phyloP scores from a whole-genome alignment of 768 basidiomycete genomes.

The Tulasnella sp. region DNA sequence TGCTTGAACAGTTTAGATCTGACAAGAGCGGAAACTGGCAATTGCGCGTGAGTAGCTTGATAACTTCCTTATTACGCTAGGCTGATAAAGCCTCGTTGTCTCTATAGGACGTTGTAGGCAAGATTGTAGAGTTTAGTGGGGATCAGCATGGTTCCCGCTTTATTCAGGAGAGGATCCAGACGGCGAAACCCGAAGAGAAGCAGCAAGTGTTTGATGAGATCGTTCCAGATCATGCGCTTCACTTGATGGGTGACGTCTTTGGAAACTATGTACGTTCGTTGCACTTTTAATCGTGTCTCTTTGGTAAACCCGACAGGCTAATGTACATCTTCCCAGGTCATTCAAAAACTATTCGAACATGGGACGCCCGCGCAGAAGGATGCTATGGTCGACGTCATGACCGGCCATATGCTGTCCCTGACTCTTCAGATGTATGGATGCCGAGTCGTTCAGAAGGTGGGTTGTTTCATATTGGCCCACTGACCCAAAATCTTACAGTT shows the following conservation, averaged over 20 bases:
- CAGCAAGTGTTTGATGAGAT: constrained; percentile 80
- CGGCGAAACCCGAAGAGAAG: constrained; percentile 66
- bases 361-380: constrained; percentile 67
- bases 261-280: constrained; percentile 74
- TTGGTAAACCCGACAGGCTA: neutral
- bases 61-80: neutral
- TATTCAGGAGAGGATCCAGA: constrained; percentile 80
- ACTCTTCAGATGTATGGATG: constrained; percentile 94
- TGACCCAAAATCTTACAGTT: neutral
- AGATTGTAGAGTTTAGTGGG: constrained; percentile 80
- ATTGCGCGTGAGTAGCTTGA: constrained; percentile 42
- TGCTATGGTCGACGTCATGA: constrained; percentile 57
- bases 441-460: constrained; percentile 86
- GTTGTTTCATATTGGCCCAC: neutral
- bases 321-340: constrained; percentile 58
- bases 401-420: constrained; percentile 61
- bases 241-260: constrained; percentile 83
- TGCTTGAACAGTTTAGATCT: constrained; percentile 76
- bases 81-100: neutral
- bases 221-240: constrained; percentile 57
- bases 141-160: constrained; percentile 99
- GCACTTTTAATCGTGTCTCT: too few species aligned
- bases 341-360: constrained; percentile 88
- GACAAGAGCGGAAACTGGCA: constrained; percentile 76
- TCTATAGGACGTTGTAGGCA: constrained; percentile 78